phyloP scores from a whole-genome alignment of 106 monocot species.

The Amphibolis antarctica region DNA sequence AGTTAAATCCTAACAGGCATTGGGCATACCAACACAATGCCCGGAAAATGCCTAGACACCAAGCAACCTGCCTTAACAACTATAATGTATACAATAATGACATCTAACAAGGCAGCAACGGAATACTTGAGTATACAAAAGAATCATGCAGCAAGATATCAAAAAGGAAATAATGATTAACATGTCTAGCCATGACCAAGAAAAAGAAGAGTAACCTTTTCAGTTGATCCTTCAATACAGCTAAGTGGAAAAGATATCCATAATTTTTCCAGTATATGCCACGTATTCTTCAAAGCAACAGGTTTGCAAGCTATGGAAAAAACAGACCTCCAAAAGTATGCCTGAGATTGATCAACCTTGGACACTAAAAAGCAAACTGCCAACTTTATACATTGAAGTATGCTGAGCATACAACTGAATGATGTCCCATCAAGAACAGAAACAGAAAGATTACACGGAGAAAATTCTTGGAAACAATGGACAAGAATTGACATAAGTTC shows the following conservation, averaged over 20 bases:
- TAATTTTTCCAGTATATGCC: conserved; percentile 40
- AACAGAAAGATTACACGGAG: conserved; percentile 18
- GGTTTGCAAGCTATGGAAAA: conserved; percentile 6
- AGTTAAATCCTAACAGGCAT: too few relatives aligned
- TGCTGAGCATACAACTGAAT: conserved; percentile 45
- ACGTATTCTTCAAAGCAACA: conserved; percentile 4
- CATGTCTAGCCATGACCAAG: not conserved
- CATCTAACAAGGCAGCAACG: too few relatives aligned
- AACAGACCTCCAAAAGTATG: not conserved
- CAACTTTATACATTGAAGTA: conserved; percentile 53
- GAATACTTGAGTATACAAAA: too few relatives aligned
- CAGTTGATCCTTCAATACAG: conserved; percentile 12
- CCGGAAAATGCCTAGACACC: too few relatives aligned
- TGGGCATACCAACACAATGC: too few relatives aligned
- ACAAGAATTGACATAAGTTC: conserved; percentile 56
- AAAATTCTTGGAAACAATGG: conserved; percentile 61
- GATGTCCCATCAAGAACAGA: conserved; percentile 30
- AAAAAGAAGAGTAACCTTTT: conserved; percentile 37
- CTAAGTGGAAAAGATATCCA: conserved; percentile 56
- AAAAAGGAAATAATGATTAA: not conserved
- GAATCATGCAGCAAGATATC: not conserved
- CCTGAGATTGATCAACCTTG: conserved; percentile 15
- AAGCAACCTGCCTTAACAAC: too few relatives aligned
- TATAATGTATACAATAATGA: too few relatives aligned
- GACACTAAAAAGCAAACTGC: conserved; percentile 25